phyloP scores from a whole-genome alignment of 169 alveolate genomes.

The Eimeria falciformis region DNA sequence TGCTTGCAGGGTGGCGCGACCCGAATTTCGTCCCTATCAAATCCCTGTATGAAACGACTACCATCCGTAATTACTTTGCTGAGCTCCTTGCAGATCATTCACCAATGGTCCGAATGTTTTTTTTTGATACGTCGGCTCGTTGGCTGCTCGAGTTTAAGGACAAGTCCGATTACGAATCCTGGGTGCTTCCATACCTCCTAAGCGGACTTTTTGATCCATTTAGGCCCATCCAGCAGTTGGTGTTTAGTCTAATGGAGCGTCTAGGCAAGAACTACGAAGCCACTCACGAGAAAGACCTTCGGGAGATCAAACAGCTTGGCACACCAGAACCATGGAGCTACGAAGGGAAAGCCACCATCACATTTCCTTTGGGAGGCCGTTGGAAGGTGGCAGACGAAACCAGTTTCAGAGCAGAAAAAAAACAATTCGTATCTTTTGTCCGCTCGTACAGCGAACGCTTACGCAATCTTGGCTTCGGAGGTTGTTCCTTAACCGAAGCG shows the following conservation, averaged over 20 bases:
- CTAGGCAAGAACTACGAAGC: slow-evolving; percentile 91
- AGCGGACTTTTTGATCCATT: slow-evolving; percentile 91
- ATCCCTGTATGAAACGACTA: slow-evolving; percentile 91
- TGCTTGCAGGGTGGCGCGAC: slow-evolving; percentile 92
- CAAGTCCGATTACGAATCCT: slow-evolving; percentile 90
- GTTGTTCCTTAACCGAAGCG: neutral
- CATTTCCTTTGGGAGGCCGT: slow-evolving; percentile 73
- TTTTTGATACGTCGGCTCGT: slow-evolving; percentile 86
- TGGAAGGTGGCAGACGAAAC: slow-evolving; percentile 8
- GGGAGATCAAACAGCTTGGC: slow-evolving; percentile 90
- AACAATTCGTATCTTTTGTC: slow-evolving; percentile 37
- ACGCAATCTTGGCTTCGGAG: slow-evolving; percentile 34
- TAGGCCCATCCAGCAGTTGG: slow-evolving; percentile 84
- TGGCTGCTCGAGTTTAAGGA: slow-evolving; percentile 90
- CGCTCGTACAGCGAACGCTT: slow-evolving; percentile 28
- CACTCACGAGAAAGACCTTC: slow-evolving; percentile 89
- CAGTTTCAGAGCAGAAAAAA: neutral
- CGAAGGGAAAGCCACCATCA: slow-evolving; percentile 69
- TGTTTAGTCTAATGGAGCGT: slow-evolving; percentile 87
- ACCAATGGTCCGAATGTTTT: slow-evolving; percentile 86
- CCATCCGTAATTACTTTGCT: slow-evolving; percentile 92
- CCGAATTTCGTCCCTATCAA: slow-evolving; percentile 93
- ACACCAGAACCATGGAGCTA: slow-evolving; percentile 90
- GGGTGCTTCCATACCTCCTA: slow-evolving; percentile 91
- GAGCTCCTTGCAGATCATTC: slow-evolving; percentile 89